Evolutionary conservation across 306 rosid genomes (phyloP).

Genomic region (Cicer judaicum): DNA sequence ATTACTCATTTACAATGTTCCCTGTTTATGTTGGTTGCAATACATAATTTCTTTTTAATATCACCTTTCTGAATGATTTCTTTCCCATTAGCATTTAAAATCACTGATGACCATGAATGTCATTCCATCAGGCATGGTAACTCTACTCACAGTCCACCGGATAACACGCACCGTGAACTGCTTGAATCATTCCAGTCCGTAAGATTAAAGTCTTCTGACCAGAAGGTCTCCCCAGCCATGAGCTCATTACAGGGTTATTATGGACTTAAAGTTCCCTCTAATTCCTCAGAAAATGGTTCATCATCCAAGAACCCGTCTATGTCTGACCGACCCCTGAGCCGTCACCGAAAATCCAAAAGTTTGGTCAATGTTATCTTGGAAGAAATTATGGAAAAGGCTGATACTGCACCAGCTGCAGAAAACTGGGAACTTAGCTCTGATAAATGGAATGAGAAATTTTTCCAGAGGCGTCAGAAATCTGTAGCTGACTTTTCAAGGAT

Average conservation of each 20-base stretch:
- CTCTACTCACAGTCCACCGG: constrained; percentile 49
- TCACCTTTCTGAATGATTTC: constrained; percentile 16
- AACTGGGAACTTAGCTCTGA: constrained; percentile 49
- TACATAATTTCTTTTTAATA: background rate
- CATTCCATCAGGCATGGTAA: constrained; percentile 52
- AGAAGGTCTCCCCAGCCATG: constrained; percentile 71
- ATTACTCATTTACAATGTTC: background rate
- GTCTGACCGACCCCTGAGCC: constrained; percentile 45
- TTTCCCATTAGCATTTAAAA: constrained; percentile 20
- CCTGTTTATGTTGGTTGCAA: background rate
- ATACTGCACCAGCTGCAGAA: constrained; percentile 32
- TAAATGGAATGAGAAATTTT: constrained; percentile 57
- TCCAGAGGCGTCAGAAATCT: constrained; percentile 73
- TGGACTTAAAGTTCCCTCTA: constrained; percentile 60
- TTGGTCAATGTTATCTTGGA: constrained; percentile 57
- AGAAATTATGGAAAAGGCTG: constrained; percentile 58
- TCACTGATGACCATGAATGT: constrained; percentile 33
- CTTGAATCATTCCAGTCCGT: constrained; percentile 70
- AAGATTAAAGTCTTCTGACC: constrained; percentile 52
- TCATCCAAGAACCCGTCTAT: constrained; percentile 30
- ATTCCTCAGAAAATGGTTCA: constrained; percentile 53
- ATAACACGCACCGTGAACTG: constrained; percentile 48
- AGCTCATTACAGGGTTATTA: constrained; percentile 78
- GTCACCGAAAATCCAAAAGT: constrained; percentile 68
- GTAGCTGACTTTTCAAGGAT: constrained; percentile 62